These are phyloP conservation scores for Metarhizium album DNA, from an alignment of 2,329 filamentous ascomycete species.

Conservation along the genomic window DNA sequence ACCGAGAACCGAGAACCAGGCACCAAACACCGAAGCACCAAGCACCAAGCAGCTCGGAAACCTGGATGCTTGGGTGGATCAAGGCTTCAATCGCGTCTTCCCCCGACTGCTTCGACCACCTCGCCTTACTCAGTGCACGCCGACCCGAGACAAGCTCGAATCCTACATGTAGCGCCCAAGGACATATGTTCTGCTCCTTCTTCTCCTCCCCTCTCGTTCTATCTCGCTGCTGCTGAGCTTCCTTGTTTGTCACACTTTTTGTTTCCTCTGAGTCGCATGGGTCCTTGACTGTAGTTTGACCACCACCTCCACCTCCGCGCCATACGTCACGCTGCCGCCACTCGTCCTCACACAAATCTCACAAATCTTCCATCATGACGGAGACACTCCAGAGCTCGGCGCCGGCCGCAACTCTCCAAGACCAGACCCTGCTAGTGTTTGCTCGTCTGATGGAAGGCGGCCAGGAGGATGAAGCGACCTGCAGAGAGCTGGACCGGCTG, in stretches of 20 bases:
- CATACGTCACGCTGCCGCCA: background rate
- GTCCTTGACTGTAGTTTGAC: background rate
- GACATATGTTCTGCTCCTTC: background rate
- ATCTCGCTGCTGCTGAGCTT: background rate
- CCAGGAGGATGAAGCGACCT: constrained; percentile 66
- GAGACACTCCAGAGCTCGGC: constrained; percentile 20
- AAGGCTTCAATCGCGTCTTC: background rate
- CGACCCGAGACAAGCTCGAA: no score
- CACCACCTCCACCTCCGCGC: background rate
- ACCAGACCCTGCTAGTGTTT: constrained; percentile 66
- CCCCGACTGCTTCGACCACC: background rate
- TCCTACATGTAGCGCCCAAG: no score
- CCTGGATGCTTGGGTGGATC: background rate
- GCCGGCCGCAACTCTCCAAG: constrained; percentile 33
- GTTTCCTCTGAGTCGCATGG: background rate
- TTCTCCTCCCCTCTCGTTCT: background rate
- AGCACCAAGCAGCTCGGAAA: background rate
- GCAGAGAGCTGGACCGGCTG: constrained; percentile 44
- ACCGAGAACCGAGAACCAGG: no score
- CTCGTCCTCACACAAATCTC: background rate
- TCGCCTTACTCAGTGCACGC: no score
- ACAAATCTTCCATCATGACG: constrained; percentile 18
- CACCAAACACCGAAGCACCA: no score
- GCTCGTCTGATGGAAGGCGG: constrained; percentile 86
- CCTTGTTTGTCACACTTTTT: background rate